phyloP scores from a whole-genome alignment of 1,139 yeast genomes.

The Pichia norvegensis region DNA sequence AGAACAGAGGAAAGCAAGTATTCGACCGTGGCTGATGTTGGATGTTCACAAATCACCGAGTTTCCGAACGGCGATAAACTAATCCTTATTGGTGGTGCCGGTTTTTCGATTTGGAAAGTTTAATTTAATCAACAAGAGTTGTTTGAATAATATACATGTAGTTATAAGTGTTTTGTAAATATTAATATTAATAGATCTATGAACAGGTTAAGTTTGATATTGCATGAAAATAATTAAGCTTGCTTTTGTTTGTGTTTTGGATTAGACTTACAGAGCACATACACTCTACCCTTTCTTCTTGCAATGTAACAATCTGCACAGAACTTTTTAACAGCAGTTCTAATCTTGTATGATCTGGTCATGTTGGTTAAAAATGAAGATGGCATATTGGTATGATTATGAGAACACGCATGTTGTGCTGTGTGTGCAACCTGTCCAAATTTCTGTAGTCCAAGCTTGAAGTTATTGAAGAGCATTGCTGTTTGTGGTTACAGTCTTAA shows the following conservation, averaged over 20 bases:
- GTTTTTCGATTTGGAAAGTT: constrained; percentile 47
- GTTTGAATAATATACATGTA: not conserved
- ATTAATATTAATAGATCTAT: not conserved
- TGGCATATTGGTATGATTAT: constrained; percentile 11
- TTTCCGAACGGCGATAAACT: constrained; percentile 26
- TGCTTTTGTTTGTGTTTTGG: constrained; percentile 97
- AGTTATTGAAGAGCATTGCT: constrained; percentile 15
- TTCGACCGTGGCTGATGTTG: constrained; percentile 89
- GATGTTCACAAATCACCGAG: constrained; percentile 45
- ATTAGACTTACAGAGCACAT: constrained; percentile 85
- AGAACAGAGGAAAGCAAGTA: constrained; percentile 39
- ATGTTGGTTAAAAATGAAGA: constrained; percentile 14
- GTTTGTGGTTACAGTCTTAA: too few relatives aligned
- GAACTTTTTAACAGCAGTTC: constrained; percentile 84
- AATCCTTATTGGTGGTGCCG: constrained; percentile 64
- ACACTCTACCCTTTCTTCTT: constrained; percentile 88
- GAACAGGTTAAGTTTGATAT: not conserved
- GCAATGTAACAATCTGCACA: constrained; percentile 90
- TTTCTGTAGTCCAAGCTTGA: constrained; percentile 16
- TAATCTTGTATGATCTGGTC: constrained; percentile 55
- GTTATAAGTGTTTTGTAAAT: not conserved
- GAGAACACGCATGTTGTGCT: constrained; percentile 10
- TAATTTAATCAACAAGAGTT: not conserved
- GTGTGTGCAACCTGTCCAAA: constrained; percentile 8
- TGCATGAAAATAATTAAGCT: constrained; percentile 40